Conservation (phyloP, 352 stramenopile genomes). For the Blastocystis sp. region DNA sequence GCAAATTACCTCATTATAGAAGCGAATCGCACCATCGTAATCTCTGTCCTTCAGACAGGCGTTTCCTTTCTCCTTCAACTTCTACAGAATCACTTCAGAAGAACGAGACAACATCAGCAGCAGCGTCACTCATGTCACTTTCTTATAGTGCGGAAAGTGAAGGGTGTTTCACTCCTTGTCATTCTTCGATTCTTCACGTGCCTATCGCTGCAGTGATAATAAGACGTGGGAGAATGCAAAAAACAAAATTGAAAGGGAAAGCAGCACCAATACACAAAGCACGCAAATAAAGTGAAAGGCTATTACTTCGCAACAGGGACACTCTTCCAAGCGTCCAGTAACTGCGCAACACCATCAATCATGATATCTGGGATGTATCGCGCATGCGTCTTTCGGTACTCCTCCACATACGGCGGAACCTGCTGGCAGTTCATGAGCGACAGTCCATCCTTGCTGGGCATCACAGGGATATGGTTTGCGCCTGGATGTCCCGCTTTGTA, state of each 20-base stretch:
- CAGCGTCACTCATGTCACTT: constrained; percentile 36
- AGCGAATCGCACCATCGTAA: constrained; percentile 47
- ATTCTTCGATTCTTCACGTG: neutral
- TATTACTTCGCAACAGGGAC: neutral
- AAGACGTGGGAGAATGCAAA: too few relatives aligned
- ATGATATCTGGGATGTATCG: constrained; percentile 55
- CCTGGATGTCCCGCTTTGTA: neutral
- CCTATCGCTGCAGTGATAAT: too few relatives aligned
- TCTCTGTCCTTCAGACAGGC: constrained; percentile 12
- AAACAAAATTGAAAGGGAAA: neutral
- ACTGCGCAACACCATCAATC: constrained; percentile 19
- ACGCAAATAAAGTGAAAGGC: constrained; percentile 13
- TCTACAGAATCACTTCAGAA: neutral
- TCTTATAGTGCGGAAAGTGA: constrained; percentile 30
- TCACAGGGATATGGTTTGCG: neutral
- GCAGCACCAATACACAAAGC: neutral
- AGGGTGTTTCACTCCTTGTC: neutral
- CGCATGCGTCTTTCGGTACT: constrained; percentile 42
- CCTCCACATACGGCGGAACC: constrained; percentile 16
- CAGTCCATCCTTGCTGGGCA: constrained; percentile 5
- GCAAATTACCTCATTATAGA: constrained; percentile 30
- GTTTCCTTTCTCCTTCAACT: constrained; percentile 55
- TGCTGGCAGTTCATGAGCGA: constrained; percentile 54
- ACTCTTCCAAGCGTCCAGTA: constrained; percentile 52
- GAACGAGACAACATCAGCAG: neutral